Evolutionary conservation across 805 yeast genomes (phyloP).

Genomic region (Metschnikowia rubicola): DNA sequence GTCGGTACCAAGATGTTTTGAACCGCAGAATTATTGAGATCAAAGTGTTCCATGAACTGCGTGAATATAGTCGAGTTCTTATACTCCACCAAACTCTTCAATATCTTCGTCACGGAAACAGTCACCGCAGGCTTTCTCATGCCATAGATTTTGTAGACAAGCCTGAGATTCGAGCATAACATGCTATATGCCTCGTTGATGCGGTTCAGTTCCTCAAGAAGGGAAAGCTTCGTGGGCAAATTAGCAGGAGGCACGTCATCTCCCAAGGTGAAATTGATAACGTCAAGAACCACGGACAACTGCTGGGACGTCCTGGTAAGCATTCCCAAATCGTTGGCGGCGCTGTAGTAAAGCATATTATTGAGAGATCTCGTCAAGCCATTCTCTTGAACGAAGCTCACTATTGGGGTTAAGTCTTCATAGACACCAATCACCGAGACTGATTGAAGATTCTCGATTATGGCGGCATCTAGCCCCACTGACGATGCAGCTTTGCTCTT

Average conservation of each 20-base stretch:
- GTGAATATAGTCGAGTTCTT: constrained; percentile 50
- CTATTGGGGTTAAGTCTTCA: constrained; percentile 18
- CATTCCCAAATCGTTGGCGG: constrained; percentile 49
- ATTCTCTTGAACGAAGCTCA: constrained; percentile 26
- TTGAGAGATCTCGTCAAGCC: constrained; percentile 33
- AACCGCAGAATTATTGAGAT: constrained; percentile 57
- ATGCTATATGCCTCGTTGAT: constrained; percentile 43
- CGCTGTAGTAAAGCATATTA: constrained; percentile 41
- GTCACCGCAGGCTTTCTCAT: constrained; percentile 56
- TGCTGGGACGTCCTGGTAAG: constrained; percentile 41
- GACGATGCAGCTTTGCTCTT: background rate
- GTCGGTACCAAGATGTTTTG: constrained; percentile 56
- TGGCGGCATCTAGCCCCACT: constrained; percentile 13
- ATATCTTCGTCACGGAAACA: constrained; percentile 56
- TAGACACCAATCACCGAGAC: constrained; percentile 12
- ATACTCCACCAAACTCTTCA: constrained; percentile 50
- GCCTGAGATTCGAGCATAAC: constrained; percentile 52
- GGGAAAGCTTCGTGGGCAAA: constrained; percentile 10
- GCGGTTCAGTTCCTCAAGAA: constrained; percentile 20
- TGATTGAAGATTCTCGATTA: constrained; percentile 10
- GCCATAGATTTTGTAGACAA: constrained; percentile 64
- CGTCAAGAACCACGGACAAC: constrained; percentile 32
- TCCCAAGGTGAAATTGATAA: constrained; percentile 18
- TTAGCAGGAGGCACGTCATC: constrained; percentile 15
- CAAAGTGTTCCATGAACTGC: constrained; percentile 63